Evolutionary conservation across 2,329 filamentous ascomycete species (phyloP), one percentile per base, ranked within the genome.

Genomic region (Botrytis deweyae): DNA sequence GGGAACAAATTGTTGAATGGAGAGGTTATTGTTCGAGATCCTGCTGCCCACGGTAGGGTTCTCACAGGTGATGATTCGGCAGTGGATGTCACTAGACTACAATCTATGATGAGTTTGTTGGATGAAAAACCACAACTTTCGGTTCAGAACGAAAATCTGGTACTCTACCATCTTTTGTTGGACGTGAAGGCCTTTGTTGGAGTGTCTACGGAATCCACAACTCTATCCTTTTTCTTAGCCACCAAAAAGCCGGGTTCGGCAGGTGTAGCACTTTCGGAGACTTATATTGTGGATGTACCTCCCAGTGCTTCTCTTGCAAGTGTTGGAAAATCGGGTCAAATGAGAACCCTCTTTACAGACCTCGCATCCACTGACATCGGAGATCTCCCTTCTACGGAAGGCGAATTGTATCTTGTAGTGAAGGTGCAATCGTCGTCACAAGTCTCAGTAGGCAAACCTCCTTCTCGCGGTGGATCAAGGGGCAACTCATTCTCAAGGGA

Each of bases 1-100:
- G 95, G 95, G 63, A 99, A 99, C 84, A 98, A 98, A 84, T 88
- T 98, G 79, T 92, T 98, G 72, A 94, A 91, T 75, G 94, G 94
- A 69, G 95, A 98, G 81, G 92, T 99, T 66, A 97, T 99, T 81
- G 96, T 99, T 74, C 91, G 96, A 44, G 96, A 97, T 82, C 94
- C 96, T 2, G 88, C 87, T 33, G 91, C 95, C 80, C 89, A 92
- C 44, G 96, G 96, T 14, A 90, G 95, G 64, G 90, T 98, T 42
- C 84, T 99, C 79, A 98, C 95, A 0, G 94, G 93, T 20, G 92
- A 98, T 71, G 96, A 99, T 82, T 97, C 95, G 1, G 93, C 96
- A 6, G 92, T 98, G 42, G 93, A 97, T 74, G 89, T 98, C 77
- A 95, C 95, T 10, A 94, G 91, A 81, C 85, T 98, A 73, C 97